Conservation (phyloP, 495 filamentous ascomycete species). For the Extremus antarcticus region DNA sequence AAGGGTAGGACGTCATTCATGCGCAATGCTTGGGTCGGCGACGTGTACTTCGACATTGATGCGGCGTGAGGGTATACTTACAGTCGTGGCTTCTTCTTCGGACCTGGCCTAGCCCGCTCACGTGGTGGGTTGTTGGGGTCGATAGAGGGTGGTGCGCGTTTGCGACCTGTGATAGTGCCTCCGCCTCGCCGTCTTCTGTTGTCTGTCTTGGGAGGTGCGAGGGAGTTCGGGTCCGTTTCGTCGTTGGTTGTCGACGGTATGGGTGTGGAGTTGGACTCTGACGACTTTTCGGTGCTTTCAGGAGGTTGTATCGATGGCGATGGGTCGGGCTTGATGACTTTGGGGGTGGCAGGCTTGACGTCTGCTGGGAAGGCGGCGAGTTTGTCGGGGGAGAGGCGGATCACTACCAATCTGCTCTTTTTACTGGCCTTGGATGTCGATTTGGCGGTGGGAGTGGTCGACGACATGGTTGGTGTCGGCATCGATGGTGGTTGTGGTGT, state of each 20-base stretch:
- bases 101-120: slow-evolving; percentile 69
- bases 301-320: slow-evolving; percentile 26
- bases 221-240: slow-evolving; percentile 38
- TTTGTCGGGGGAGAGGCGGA: slow-evolving; percentile 7
- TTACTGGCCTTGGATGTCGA: slow-evolving; percentile 9
- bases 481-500: not conserved
- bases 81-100: slow-evolving; percentile 91
- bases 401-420: slow-evolving; percentile 14
- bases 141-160: slow-evolving; percentile 43
- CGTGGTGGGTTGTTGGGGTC: slow-evolving; percentile 14
- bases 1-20: no score
- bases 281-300: slow-evolving; percentile 41
- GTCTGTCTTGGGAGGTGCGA: slow-evolving; percentile 40
- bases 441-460: slow-evolving; percentile 12
- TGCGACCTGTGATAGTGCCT: slow-evolving; percentile 44
- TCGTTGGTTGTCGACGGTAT: slow-evolving; percentile 38
- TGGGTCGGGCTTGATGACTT: slow-evolving; percentile 32
- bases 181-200: slow-evolving; percentile 56
- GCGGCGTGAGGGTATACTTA: slow-evolving; percentile 55
- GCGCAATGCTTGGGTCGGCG: no score
- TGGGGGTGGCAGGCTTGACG: slow-evolving; percentile 26
- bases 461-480: slow-evolving; percentile 14
- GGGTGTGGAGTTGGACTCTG: slow-evolving; percentile 45
- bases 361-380: slow-evolving; percentile 17
- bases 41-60: no score